These are phyloP conservation scores for Lycium ferocissimum DNA, from an alignment of 257 asterid genomes.

Conservation along the genomic window DNA sequence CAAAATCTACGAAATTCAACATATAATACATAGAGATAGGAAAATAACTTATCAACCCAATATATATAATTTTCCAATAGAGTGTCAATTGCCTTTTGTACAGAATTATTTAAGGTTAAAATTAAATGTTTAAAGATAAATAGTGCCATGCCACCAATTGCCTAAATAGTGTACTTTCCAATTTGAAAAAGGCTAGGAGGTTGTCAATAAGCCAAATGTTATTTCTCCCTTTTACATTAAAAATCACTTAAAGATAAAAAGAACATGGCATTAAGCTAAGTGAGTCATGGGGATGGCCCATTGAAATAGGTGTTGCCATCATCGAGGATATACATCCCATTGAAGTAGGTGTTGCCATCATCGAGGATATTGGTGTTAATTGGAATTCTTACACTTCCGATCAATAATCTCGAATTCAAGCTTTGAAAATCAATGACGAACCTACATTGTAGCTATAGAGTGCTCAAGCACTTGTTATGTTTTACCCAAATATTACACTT, in stretches of 20 bases:
- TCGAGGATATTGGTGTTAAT: too few relatives aligned
- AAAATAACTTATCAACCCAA: too few relatives aligned
- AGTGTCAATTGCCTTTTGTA: too few relatives aligned
- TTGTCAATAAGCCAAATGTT: not conserved
- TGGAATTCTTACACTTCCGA: too few relatives aligned
- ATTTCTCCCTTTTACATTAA: slow-evolving; percentile 21
- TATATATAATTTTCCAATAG: too few relatives aligned
- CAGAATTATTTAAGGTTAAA: too few relatives aligned
- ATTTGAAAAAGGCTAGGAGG: not conserved
- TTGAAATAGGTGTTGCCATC: not conserved
- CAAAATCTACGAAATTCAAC: too few relatives aligned
- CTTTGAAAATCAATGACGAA: not conserved
- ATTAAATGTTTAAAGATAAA: not conserved
- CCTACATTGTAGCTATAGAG: too few relatives aligned
- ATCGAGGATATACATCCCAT: not conserved
- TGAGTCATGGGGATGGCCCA: slow-evolving; percentile 27
- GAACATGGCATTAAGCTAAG: not conserved
- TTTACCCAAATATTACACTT: too few relatives aligned
- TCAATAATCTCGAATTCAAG: not conserved
- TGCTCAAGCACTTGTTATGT: too few relatives aligned
- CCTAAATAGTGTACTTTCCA: not conserved
- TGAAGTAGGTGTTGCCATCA: not conserved
- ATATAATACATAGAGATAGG: too few relatives aligned
- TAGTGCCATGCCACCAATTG: not conserved
- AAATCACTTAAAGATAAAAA: slow-evolving; percentile 14